These are phyloP conservation scores for Annulohypoxylon nitens DNA, from an alignment of 495 filamentous ascomycete species.

Conservation along the genomic window DNA sequence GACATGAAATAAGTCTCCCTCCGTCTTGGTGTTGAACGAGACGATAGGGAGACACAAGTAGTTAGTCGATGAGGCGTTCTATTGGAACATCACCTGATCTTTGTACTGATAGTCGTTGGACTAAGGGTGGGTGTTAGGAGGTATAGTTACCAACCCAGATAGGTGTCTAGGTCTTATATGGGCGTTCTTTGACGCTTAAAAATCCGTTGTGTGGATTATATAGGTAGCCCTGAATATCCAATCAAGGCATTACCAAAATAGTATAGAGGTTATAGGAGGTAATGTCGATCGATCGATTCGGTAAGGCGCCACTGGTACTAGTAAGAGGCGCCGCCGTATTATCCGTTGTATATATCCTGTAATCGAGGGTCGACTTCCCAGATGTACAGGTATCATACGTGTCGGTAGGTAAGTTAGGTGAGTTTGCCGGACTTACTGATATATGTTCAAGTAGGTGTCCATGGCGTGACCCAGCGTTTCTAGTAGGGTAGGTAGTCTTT, in stretches of 20 bases:
- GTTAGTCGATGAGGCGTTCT: neutral
- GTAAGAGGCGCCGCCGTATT: neutral
- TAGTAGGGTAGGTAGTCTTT: neutral
- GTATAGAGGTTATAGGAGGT: neutral
- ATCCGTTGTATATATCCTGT: conserved; percentile 1
- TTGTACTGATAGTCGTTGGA: neutral
- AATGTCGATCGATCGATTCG: conserved; percentile 2
- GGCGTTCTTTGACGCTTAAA: neutral
- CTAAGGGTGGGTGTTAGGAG: neutral
- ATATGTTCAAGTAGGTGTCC: neutral
- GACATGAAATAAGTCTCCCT: neutral
- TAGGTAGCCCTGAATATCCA: neutral
- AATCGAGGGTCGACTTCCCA: neutral
- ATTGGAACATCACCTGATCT: neutral
- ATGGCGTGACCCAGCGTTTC: neutral
- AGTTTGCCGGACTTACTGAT: conserved; percentile 5
- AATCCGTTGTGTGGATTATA: neutral
- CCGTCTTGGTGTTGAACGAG: neutral
- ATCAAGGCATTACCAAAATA: neutral
- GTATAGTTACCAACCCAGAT: conserved; percentile 1
- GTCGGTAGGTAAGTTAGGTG: neutral
- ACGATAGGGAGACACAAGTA: neutral
- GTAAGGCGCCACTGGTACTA: neutral
- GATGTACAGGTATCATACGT: neutral
- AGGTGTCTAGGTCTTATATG: neutral